Percentiles rank a stretch among this genome's conserved stretches.
Evolutionary conservation across 352 stramenopile genomes (phyloP).

Genomic region (Phytophthora pinifolia): DNA sequence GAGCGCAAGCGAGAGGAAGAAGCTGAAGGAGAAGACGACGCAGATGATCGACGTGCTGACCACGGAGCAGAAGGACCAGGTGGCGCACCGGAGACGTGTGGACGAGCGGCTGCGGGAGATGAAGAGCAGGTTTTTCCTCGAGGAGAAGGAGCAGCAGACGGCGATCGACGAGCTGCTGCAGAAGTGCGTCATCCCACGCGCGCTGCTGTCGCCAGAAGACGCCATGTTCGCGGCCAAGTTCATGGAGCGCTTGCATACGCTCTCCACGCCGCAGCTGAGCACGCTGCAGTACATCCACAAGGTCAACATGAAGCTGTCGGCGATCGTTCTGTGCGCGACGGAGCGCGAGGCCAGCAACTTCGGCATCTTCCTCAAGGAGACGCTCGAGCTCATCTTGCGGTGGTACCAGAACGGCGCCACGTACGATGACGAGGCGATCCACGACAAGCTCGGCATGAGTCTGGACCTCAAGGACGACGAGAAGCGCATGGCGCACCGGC

Average conservation of each 20-base stretch:
- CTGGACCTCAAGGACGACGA: conserved; percentile 65
- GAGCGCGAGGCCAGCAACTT: conserved; percentile 87
- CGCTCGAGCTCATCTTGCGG: conserved; percentile 57
- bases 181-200: conserved; percentile 75
- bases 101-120: conserved; percentile 74
- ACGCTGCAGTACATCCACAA: conserved; percentile 85
- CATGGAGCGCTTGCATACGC: conserved; percentile 75
- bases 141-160: conserved; percentile 45
- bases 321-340: conserved; percentile 79
- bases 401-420: conserved; percentile 80
- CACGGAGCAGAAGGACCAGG: conserved; percentile 86
- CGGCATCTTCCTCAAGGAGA: conserved; percentile 86
- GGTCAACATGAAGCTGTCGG: conserved; percentile 73
- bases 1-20: conserved; percentile 70
- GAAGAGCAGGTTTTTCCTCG: conserved; percentile 69
- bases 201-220: conserved; percentile 81
- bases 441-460: conserved; percentile 74
- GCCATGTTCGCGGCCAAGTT: conserved; percentile 86
- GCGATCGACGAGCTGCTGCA: conserved; percentile 75
- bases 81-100: conserved; percentile 82
- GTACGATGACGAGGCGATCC: conserved; percentile 81
- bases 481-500: conserved; percentile 57
- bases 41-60: conserved; percentile 82
- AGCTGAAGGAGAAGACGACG: conserved; percentile 75
- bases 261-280: conserved; percentile 73